These are phyloP conservation scores for Avena sativa DNA, from an alignment of 176 grass and related monocot species.

Conservation along the genomic window DNA sequence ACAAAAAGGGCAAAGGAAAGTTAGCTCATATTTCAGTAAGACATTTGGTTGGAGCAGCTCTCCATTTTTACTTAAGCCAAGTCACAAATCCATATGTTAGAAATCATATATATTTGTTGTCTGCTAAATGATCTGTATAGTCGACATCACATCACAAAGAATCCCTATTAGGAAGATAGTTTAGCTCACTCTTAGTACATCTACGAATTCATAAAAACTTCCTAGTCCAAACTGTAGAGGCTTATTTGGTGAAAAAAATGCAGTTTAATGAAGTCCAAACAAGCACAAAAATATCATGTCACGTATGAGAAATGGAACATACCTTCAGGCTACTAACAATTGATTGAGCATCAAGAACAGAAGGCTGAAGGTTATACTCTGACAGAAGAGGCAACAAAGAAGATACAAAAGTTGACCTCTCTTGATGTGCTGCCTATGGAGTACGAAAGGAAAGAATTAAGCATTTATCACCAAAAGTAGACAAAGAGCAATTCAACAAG, in stretches of 20 bases:
- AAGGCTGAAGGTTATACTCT: slow-evolving; percentile 82
- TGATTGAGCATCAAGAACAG: slow-evolving; percentile 86
- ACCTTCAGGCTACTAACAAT: slow-evolving; percentile 92
- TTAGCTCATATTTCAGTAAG: not conserved
- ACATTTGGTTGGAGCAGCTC: not conserved
- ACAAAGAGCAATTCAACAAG: not conserved
- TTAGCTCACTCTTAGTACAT: slow-evolving; percentile 20
- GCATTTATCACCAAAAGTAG: slow-evolving; percentile 27
- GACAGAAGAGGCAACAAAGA: slow-evolving; percentile 89
- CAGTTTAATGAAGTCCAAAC: slow-evolving; percentile 31
- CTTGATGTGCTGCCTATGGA: slow-evolving; percentile 87
- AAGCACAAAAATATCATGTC: not conserved
- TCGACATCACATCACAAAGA: not conserved
- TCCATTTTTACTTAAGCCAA: not conserved
- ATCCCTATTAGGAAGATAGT: slow-evolving; percentile 18
- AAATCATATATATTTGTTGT: not conserved
- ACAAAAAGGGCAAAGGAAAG: not conserved
- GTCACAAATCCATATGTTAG: not conserved
- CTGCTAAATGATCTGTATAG: not conserved
- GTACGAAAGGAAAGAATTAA: slow-evolving; percentile 40
- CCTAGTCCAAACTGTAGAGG: not conserved
- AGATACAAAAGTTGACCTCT: slow-evolving; percentile 90
- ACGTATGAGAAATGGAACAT: slow-evolving; percentile 19
- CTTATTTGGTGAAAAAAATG: slow-evolving; percentile 16
- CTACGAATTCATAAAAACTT: not conserved